These are phyloP conservation scores for Pseudocercospora vitis DNA, from an alignment of 2,329 filamentous ascomycete genomes.

Conservation along the genomic window DNA sequence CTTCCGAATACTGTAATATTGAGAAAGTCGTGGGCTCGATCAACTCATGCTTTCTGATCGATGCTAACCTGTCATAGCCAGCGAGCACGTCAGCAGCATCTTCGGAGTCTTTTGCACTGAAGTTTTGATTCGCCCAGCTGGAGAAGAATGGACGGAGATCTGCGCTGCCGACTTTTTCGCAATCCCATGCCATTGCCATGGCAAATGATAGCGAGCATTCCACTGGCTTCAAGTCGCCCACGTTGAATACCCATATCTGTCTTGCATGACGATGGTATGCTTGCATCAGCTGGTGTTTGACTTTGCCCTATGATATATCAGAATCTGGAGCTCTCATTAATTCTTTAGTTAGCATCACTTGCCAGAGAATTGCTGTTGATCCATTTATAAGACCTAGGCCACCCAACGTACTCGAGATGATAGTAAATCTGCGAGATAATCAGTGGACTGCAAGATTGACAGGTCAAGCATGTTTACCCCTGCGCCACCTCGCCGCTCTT, in stretches of 20 bases:
- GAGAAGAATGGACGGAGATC: neutral
- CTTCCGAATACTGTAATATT: constrained; percentile 65
- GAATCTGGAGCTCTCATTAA: no score
- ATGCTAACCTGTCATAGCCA: constrained; percentile 58
- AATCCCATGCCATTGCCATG: constrained; percentile 34
- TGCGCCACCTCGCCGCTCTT: constrained; percentile 59
- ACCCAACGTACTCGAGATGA: constrained; percentile 64
- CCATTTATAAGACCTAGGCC: constrained; percentile 54
- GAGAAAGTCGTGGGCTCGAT: constrained; percentile 60
- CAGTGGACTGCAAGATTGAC: neutral
- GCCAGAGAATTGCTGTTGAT: constrained; percentile 66
- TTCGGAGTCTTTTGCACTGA: constrained; percentile 51
- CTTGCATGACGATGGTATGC: constrained; percentile 60
- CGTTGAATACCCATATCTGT: constrained; percentile 66
- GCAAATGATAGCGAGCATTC: constrained; percentile 40
- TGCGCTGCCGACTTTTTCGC: neutral
- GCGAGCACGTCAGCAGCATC: constrained; percentile 55
- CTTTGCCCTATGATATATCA: constrained; percentile 45
- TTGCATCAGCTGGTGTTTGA: constrained; percentile 64
- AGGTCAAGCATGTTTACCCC: constrained; percentile 47
- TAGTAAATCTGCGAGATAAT: constrained; percentile 49
- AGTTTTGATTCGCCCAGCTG: constrained; percentile 59
- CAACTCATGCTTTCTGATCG: constrained; percentile 62
- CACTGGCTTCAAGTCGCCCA: constrained; percentile 65
- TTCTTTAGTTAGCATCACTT: no score